Percentiles rank a stretch among this genome's conserved stretches.
These are phyloP conservation scores for Corylus americana DNA, from an alignment of 306 rosid genomes.

Conservation along the genomic window DNA sequence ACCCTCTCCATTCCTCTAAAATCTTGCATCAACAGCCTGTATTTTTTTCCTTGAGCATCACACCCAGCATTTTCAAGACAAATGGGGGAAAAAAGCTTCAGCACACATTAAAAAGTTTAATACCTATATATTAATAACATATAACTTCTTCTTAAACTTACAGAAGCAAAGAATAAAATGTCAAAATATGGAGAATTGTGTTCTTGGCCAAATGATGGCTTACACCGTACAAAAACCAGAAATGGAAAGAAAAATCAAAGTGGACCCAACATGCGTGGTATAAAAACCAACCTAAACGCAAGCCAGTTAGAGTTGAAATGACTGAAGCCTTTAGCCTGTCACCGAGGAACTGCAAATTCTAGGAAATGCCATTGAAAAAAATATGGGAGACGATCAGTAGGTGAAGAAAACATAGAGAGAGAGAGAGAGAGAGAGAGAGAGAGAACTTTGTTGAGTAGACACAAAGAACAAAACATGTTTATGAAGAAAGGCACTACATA, in stretches of 20 bases:
- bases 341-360: slow-evolving; percentile 69
- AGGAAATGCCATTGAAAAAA: slow-evolving; percentile 37
- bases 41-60: not conserved
- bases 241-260: slow-evolving; percentile 3
- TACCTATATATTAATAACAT: not conserved
- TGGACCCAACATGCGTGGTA: slow-evolving; percentile 11
- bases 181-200: not conserved
- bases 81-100: not conserved
- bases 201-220: not conserved
- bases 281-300: slow-evolving; percentile 24
- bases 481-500: not conserved
- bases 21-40: no score
- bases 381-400: slow-evolving; percentile 38
- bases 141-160: not conserved
- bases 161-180: not conserved
- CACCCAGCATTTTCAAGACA: not conserved
- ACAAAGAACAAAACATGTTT: not conserved
- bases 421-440: not conserved
- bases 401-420: not conserved
- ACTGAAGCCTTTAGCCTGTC: slow-evolving; percentile 38
- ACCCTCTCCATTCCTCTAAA: no score
- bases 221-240: slow-evolving; percentile 13
- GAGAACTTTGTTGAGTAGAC: slow-evolving; percentile 15
- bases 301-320: slow-evolving; percentile 39
- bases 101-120: not conserved